phyloP scores from a whole-genome alignment of 257 asterid species.

The Nicotiana tabacum region DNA sequence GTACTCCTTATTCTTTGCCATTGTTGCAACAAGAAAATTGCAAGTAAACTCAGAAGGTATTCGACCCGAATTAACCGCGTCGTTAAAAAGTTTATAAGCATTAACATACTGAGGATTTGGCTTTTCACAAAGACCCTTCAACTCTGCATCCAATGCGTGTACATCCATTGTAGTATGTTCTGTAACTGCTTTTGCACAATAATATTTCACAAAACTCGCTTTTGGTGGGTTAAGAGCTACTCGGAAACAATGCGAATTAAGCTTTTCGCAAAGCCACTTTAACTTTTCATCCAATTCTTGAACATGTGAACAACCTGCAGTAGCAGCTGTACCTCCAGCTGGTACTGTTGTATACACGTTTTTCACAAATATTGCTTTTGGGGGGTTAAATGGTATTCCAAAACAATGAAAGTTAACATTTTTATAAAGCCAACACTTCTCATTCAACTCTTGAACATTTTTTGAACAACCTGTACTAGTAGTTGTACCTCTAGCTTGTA shows the following conservation, averaged over 20 bases:
- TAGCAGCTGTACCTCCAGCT: too few relatives aligned
- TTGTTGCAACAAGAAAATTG: conserved; percentile 43
- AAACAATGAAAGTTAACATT: too few relatives aligned
- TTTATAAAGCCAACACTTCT: not conserved
- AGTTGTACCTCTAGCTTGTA: not conserved
- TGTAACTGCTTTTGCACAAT: not conserved
- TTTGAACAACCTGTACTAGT: not conserved
- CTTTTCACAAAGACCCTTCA: conserved; percentile 31
- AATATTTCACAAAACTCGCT: too few relatives aligned
- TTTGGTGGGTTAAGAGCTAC: too few relatives aligned
- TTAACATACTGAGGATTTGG: conserved; percentile 29
- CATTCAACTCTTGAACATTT: not conserved
- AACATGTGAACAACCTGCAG: too few relatives aligned
- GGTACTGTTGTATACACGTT: not conserved
- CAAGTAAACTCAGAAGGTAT: conserved; percentile 33
- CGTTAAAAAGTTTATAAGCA: conserved; percentile 33
- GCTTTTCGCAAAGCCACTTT: too few relatives aligned
- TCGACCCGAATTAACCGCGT: conserved; percentile 29
- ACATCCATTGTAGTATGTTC: not conserved
- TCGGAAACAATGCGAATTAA: too few relatives aligned
- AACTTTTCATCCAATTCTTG: too few relatives aligned
- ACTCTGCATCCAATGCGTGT: conserved; percentile 31
- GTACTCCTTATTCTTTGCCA: conserved; percentile 54
- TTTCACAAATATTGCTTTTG: not conserved
- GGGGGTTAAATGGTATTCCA: not conserved